These are phyloP conservation scores for Aureobasidium sp. DNA, from an alignment of 2,329 filamentous ascomycete species.

Conservation along the genomic window DNA sequence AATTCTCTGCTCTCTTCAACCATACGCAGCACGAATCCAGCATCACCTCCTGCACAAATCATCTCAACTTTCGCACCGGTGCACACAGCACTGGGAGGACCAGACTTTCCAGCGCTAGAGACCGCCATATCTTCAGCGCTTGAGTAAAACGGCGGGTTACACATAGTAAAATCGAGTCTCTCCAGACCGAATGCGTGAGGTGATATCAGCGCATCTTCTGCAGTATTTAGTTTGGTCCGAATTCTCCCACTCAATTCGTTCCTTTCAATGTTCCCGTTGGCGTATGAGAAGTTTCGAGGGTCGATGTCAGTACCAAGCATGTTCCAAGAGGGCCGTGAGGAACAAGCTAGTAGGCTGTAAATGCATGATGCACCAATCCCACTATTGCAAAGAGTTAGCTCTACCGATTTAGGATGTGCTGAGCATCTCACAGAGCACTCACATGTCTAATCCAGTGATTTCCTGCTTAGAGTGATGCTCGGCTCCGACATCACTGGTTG, in stretches of 20 bases:
- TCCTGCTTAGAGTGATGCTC: constrained; percentile 44
- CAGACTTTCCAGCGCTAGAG: constrained; percentile 59
- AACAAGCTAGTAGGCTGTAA: constrained; percentile 75
- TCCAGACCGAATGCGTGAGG: constrained; percentile 47
- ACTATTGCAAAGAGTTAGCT: constrained; percentile 30
- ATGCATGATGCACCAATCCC: constrained; percentile 89
- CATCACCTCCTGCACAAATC: constrained; percentile 67
- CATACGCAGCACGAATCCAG: constrained; percentile 65
- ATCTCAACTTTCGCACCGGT: constrained; percentile 80
- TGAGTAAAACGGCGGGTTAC: constrained; percentile 91
- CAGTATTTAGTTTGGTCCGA: constrained; percentile 51
- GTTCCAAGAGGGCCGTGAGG: constrained; percentile 59
- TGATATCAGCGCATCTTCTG: constrained; percentile 55
- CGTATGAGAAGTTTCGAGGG: constrained; percentile 57
- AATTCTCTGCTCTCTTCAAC: constrained; percentile 61
- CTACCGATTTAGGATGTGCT: neutral
- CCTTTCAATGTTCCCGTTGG: constrained; percentile 56
- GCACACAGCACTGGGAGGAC: constrained; percentile 62
- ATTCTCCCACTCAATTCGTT: constrained; percentile 63
- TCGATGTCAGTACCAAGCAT: constrained; percentile 62
- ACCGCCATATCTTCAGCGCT: constrained; percentile 61
- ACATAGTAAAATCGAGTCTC: constrained; percentile 77
- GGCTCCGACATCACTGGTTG: constrained; percentile 41
- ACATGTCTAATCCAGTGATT: constrained; percentile 70
- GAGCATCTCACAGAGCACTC: constrained; percentile 15